These are phyloP conservation scores for Trichomonas tenax DNA, from an alignment of 208 protist species.

Conservation along the genomic window DNA sequence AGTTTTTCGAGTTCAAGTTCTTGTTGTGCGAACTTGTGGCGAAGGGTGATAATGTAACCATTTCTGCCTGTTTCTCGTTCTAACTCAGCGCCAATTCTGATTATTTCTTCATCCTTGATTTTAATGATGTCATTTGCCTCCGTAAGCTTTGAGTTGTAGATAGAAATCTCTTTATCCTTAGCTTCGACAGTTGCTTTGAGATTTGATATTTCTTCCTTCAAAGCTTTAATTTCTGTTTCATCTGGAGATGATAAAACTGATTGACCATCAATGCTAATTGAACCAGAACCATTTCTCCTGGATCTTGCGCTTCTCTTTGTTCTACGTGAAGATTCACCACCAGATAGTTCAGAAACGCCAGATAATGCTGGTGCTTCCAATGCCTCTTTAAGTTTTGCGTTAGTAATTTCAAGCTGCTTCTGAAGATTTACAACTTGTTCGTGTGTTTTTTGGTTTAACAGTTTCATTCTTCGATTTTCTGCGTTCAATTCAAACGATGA, in stretches of 20 bases:
- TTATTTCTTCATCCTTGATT: background rate
- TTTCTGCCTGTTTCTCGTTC: background rate
- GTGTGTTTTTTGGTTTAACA: conserved; percentile 7
- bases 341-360: background rate
- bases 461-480: background rate
- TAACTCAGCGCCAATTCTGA: background rate
- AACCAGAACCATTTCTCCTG: background rate
- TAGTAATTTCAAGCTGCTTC: background rate
- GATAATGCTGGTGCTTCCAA: background rate
- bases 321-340: background rate
- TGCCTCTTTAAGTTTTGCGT: background rate
- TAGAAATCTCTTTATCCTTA: background rate
- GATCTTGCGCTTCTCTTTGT: background rate
- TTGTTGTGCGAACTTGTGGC: background rate
- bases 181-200: background rate
- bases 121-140: background rate
- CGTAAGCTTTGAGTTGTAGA: background rate
- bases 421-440: background rate
- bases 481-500: background rate
- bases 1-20: background rate
- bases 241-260: background rate
- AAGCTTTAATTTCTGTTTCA: background rate
- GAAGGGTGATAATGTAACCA: background rate
- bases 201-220: background rate
- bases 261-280: background rate